Base-by-base conservation (phyloP, 2,329 filamentous ascomycete species). In the Alternaria atra region DNA sequence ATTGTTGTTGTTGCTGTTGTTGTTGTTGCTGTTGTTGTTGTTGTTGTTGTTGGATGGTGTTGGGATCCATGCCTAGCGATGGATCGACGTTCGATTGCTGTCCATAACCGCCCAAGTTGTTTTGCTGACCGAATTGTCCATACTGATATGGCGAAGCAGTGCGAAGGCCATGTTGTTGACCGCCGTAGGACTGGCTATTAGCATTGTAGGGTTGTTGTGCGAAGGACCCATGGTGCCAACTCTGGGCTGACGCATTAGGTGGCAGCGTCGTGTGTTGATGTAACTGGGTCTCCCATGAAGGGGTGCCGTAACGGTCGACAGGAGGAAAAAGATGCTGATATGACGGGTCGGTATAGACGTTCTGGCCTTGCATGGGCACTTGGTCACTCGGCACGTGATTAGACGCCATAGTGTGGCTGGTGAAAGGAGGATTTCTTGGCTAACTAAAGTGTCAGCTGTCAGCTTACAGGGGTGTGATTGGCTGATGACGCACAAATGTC, bases 331-430 rank as follows among this genome's bases (percentile, higher is more conserved):
- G 63, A 47, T 68, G 69, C 35, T 71, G 68, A 34, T 72, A 79
- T 2, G 71, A 63, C 1, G 73, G 61, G 61, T 78, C 72, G 66
- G 63, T 64, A 67, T 77, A 77, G 61, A 77, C 70, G 60, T 63
- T 73, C 63, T 76, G 75, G 42, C 69, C 70, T 60, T 73, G 73
- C 43, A 73, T 48, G 34, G 73, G 69, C 30, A 71, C 66, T 60
- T 74, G 73, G 63, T 77, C 73, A 74, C 54, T 67, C 17, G 73
- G 73, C 75, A 79, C 73, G 75, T 78, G 76, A 78, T 72, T 74
- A 54, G 73, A 66, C 42, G 74, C 76, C 76, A 79, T 78, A 64
- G 58, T 66, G 61, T 55, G 39, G 29, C 59, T 48, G 37, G 32
- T 34, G 42, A 47, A 20, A 34, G 39, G 25, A 40, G 52, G 59